Percentiles rank a stretch among this genome's conserved stretches.
Evolutionary conservation across 73 alveolate genomes (phyloP).

Genomic region (Tetrahymena thermophila): DNA sequence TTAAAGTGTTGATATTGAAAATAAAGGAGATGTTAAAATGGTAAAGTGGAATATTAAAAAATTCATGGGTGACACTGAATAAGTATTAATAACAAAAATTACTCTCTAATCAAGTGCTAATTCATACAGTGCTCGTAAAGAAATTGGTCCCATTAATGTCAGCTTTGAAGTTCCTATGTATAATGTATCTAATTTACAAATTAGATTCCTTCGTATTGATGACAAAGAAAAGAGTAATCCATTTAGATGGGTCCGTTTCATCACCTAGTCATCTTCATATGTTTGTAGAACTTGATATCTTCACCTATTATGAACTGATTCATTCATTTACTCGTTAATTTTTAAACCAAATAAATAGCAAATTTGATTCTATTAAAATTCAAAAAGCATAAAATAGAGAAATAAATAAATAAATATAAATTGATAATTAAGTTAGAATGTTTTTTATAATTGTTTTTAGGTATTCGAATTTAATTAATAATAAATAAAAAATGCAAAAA

Average conservation of each 20-base stretch:
- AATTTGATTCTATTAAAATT: too few species aligned
- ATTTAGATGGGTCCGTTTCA: conserved; percentile 43
- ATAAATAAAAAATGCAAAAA: too few species aligned
- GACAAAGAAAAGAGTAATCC: conserved; percentile 45
- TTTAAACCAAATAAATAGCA: neutral
- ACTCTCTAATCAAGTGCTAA: conserved; percentile 16
- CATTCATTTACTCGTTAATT: neutral
- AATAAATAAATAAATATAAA: too few species aligned
- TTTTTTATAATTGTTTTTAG: too few species aligned
- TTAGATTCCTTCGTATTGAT: conserved; percentile 40
- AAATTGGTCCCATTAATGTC: conserved; percentile 96
- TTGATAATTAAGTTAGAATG: too few species aligned
- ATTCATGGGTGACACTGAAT: conserved; percentile 89
- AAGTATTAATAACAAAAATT: conserved; percentile 45
- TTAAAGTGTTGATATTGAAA: conserved; percentile 64
- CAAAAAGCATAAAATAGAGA: neutral
- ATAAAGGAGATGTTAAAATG: conserved; percentile 64
- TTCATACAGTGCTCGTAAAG: conserved; percentile 59
- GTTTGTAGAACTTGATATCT: conserved; percentile 33
- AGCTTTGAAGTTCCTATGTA: conserved; percentile 97
- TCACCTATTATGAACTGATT: neutral
- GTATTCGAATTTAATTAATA: too few species aligned
- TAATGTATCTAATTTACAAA: conserved; percentile 92
- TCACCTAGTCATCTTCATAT: conserved; percentile 35
- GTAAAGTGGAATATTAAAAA: conserved; percentile 88